Evolutionary conservation across 1,284 basidiomycete species (phyloP).

Genomic region (Boletellus sp.): DNA sequence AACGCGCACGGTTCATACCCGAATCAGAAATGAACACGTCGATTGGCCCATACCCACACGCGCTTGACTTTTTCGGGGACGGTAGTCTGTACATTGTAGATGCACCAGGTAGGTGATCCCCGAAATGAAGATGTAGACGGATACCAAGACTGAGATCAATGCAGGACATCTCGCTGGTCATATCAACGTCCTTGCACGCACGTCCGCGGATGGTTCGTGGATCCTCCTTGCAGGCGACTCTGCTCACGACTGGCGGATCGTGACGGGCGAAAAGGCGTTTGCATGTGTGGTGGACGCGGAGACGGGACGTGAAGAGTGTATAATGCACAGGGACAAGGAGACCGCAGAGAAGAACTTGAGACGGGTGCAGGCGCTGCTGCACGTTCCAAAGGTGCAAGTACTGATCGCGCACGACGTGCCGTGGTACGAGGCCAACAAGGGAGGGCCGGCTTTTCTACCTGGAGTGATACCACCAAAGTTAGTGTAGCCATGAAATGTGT

Average conservation of each 20-base stretch:
- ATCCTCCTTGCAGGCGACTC: conserved; percentile 55
- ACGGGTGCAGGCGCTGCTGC: conserved; percentile 39
- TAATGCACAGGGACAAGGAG: conserved; percentile 41
- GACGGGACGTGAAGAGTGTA: conserved; percentile 30
- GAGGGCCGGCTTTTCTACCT: conserved; percentile 39
- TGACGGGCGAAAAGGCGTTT: conserved; percentile 45
- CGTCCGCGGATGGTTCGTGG: conserved; percentile 53
- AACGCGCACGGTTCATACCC: conserved; percentile 38
- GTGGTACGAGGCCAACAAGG: conserved; percentile 50
- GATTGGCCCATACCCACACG: conserved; percentile 50
- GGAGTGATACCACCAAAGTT: conserved; percentile 36
- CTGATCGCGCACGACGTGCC: conserved; percentile 50
- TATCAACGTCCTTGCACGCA: conserved; percentile 53
- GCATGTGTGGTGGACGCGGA: conserved; percentile 24
- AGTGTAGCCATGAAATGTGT: background rate
- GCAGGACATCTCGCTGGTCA: conserved; percentile 23
- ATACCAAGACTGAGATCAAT: background rate
- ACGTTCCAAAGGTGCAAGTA: conserved; percentile 41
- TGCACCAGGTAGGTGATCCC: conserved; percentile 33
- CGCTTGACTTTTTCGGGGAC: conserved; percentile 54
- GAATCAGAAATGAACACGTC: conserved; percentile 35
- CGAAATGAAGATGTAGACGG: background rate
- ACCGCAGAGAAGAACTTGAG: conserved; percentile 41
- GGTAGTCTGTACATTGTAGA: conserved; percentile 57
- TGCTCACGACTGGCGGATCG: conserved; percentile 51